Conservation (phyloP, 1,139 yeast species). For the Blastobotrys apis region DNA sequence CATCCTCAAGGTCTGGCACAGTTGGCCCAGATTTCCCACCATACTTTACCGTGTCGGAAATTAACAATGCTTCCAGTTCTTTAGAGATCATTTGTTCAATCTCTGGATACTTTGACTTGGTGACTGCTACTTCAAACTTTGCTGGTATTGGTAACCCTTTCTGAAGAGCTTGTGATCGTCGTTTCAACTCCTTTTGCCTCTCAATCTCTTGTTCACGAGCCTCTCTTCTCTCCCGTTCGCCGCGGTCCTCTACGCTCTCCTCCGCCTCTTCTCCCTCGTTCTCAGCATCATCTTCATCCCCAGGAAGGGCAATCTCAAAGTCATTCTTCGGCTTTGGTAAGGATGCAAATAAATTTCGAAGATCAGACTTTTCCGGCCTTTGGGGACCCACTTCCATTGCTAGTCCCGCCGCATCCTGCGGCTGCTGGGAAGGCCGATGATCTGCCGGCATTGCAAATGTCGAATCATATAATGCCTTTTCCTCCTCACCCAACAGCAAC, state of each 20-base stretch:
- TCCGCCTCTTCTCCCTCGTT: constrained; percentile 12
- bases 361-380: too few species aligned
- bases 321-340: constrained; percentile 58
- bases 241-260: constrained; percentile 33
- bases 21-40: constrained; percentile 20
- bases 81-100: constrained; percentile 36
- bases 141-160: constrained; percentile 48
- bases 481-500: constrained; percentile 30
- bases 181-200: constrained; percentile 26
- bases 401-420: neutral
- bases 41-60: constrained; percentile 46
- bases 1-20: constrained; percentile 44
- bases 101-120: neutral
- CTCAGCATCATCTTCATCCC: constrained; percentile 26
- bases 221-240: constrained; percentile 34
- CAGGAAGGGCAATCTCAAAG: constrained; percentile 47
- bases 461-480: constrained; percentile 1
- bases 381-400: too few species aligned
- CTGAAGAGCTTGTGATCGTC: constrained; percentile 51
- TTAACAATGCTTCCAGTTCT: constrained; percentile 39
- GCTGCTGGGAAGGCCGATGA: neutral
- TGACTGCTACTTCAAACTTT: neutral
- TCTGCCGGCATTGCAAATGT: neutral
- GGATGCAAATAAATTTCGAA: constrained; percentile 18
- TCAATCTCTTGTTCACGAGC: constrained; percentile 25